Percentiles rank a stretch among this genome's conserved stretches.
phyloP scores from a whole-genome alignment of 139 green algal genomes.

The Micromonas pusilla region DNA sequence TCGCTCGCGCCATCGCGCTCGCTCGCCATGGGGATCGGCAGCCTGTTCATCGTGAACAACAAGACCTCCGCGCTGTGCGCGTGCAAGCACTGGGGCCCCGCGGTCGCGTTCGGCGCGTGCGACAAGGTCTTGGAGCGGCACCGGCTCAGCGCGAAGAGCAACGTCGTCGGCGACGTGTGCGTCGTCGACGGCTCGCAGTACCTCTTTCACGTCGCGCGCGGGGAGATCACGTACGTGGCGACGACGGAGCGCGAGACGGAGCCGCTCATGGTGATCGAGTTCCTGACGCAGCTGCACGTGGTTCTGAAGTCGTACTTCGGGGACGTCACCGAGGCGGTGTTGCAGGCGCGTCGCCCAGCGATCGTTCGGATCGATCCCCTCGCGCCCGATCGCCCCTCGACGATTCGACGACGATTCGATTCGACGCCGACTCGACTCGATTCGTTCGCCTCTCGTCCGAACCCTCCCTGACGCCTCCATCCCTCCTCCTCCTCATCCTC shows the following conservation, averaged over 20 bases:
- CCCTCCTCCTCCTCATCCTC: too few species aligned
- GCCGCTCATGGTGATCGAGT: conserved; percentile 18
- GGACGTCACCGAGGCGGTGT: conserved; percentile 13
- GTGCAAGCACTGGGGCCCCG: conserved; percentile 17
- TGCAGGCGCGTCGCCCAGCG: too few species aligned
- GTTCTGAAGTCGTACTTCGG: conserved; percentile 19
- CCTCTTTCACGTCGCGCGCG: background rate
- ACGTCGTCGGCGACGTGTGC: background rate
- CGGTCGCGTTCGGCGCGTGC: background rate
- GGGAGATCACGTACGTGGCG: conserved; percentile 17
- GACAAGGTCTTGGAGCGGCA: conserved; percentile 14
- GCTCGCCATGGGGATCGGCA: conserved; percentile 17
- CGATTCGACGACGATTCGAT: too few species aligned
- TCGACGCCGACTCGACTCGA: too few species aligned
- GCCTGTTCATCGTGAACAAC: conserved; percentile 22
- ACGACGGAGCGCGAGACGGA: conserved; percentile 4
- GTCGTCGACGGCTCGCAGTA: background rate
- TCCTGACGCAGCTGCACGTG: conserved; percentile 9
- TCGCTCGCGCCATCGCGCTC: too few species aligned
- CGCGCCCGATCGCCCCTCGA: too few species aligned
- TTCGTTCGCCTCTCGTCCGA: too few species aligned
- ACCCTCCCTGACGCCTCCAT: too few species aligned
- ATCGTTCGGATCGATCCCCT: too few species aligned
- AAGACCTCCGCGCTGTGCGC: conserved; percentile 1
- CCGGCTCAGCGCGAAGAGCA: background rate